These are phyloP conservation scores for Pseudonitzschia delicatissima DNA, from an alignment of 108 stramenopile species.

Conservation along the genomic window DNA sequence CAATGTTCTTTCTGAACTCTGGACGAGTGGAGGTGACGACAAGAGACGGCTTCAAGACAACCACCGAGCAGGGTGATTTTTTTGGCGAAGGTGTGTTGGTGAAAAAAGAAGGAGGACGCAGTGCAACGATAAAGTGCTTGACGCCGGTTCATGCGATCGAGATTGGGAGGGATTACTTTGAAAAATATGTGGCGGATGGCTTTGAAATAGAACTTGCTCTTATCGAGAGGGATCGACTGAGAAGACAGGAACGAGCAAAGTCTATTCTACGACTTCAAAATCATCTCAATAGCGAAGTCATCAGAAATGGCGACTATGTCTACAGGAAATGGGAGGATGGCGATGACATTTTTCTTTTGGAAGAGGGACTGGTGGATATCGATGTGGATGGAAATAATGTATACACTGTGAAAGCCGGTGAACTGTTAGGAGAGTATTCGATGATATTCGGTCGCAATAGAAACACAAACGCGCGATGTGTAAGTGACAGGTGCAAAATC, in stretches of 20 bases:
- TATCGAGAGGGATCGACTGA: slow-evolving; percentile 14
- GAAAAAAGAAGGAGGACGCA: slow-evolving; percentile 27
- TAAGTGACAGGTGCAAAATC: slow-evolving; percentile 46
- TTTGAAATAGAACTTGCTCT: slow-evolving; percentile 33
- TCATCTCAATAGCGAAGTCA: slow-evolving; percentile 23
- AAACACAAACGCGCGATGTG: slow-evolving; percentile 59
- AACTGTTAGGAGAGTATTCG: slow-evolving; percentile 61
- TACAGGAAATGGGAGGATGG: slow-evolving; percentile 47
- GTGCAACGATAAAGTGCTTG: slow-evolving; percentile 58
- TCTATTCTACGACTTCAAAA: slow-evolving; percentile 42
- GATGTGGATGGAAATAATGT: slow-evolving; percentile 34
- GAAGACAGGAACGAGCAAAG: slow-evolving; percentile 30
- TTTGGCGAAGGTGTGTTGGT: slow-evolving; percentile 73
- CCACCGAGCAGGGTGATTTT: slow-evolving; percentile 52
- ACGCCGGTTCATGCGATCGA: slow-evolving; percentile 73
- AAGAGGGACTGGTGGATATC: slow-evolving; percentile 52
- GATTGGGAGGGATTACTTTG: slow-evolving; percentile 69
- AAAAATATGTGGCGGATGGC: slow-evolving; percentile 63
- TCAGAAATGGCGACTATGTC: slow-evolving; percentile 36
- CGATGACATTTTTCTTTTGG: slow-evolving; percentile 46
- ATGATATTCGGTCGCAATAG: slow-evolving; percentile 41
- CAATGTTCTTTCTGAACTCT: slow-evolving; percentile 75
- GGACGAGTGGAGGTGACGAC: slow-evolving; percentile 63
- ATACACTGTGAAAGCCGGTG: slow-evolving; percentile 42
- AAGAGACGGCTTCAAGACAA: slow-evolving; percentile 55